Conservation (phyloP, 2,329 filamentous ascomycete species). For the Albophoma yamanashiensis region DNA sequence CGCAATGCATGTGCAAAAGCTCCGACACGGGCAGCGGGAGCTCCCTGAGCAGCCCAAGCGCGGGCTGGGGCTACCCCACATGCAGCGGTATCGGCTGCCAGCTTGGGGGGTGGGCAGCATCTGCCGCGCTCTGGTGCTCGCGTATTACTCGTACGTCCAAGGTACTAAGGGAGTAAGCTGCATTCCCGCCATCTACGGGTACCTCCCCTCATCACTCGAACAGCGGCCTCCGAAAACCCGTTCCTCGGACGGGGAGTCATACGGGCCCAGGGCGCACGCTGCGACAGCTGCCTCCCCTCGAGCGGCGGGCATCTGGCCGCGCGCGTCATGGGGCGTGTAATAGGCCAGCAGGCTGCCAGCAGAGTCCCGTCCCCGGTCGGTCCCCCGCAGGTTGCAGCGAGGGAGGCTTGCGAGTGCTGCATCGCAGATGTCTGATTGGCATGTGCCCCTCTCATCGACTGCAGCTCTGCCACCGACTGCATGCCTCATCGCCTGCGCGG, state of each 20-base stretch:
- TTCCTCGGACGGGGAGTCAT: neutral
- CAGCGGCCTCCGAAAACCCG: neutral
- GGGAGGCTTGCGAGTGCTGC: neutral
- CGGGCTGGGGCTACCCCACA: constrained; percentile 4
- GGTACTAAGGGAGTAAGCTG: too few species aligned
- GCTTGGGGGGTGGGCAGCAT: neutral
- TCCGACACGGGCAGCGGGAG: neutral
- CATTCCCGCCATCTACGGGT: too few species aligned
- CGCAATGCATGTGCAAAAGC: constrained; percentile 5
- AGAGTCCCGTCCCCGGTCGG: neutral
- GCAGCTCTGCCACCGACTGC: neutral
- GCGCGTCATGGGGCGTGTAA: neutral
- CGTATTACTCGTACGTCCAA: neutral
- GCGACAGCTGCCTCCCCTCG: neutral
- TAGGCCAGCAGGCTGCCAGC: neutral
- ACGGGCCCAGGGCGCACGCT: neutral
- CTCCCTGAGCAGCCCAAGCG: constrained; percentile 1
- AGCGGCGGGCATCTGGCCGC: neutral
- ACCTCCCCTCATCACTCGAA: too few species aligned
- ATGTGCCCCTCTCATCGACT: neutral
- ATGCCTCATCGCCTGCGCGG: too few species aligned
- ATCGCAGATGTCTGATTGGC: neutral
- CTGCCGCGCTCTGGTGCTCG: too few species aligned
- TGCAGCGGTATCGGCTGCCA: neutral
- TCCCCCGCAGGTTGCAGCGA: neutral